Conservation (phyloP, 2,329 filamentous ascomycete species). For the Zymoseptoria ardabiliae region DNA sequence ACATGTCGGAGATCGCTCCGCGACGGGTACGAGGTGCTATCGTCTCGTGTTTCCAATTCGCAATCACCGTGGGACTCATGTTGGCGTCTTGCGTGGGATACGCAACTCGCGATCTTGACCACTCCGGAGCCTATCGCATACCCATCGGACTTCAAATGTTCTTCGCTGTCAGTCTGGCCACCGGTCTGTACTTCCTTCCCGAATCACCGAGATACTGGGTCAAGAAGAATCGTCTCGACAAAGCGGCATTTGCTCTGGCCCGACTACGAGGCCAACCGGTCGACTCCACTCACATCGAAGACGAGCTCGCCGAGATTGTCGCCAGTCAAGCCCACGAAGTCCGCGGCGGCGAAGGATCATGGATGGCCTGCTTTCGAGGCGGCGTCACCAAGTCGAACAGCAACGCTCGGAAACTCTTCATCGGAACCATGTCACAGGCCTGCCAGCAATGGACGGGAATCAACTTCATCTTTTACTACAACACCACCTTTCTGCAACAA, state of each 20-base stretch:
- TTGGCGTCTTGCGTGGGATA: conserved; percentile 70
- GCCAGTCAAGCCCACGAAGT: conserved; percentile 85
- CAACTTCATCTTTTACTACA: conserved; percentile 70
- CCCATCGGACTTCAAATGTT: conserved; percentile 72
- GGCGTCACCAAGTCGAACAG: conserved; percentile 46
- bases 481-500: conserved; percentile 75
- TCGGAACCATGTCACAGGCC: conserved; percentile 42
- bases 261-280: conserved; percentile 66
- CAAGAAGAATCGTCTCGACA: conserved; percentile 63
- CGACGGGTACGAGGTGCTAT: conserved; percentile 70
- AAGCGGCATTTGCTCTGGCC: conserved; percentile 57
- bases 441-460: conserved; percentile 66
- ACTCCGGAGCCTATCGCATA: conserved; percentile 68
- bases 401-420: conserved; percentile 42
- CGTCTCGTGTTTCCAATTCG: conserved; percentile 76
- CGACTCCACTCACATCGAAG: conserved; percentile 66
- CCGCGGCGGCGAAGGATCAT: conserved; percentile 50
- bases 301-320: conserved; percentile 77
- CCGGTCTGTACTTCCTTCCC: conserved; percentile 67
- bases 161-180: conserved; percentile 69
- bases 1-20: conserved; percentile 38
- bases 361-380: conserved; percentile 50
- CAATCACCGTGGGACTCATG: conserved; percentile 71
- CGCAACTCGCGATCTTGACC: conserved; percentile 53
- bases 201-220: conserved; percentile 83